These are phyloP conservation scores for Rhizopus stolonifer DNA, from an alignment of 371 early-diverging fungal species.

Conservation along the genomic window DNA sequence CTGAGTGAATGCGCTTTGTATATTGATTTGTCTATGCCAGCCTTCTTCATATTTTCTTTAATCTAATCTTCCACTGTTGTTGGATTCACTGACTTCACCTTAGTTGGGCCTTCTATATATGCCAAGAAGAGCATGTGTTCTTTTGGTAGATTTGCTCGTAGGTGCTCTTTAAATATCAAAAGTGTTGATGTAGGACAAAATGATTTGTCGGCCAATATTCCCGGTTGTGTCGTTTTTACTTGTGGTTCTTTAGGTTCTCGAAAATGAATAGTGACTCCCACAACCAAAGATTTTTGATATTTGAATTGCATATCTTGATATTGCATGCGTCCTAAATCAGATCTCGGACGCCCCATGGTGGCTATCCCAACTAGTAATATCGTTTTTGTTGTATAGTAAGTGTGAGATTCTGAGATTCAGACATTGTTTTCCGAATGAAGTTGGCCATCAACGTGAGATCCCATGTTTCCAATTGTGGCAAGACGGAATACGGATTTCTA, in stretches of 20 bases:
- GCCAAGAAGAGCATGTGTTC: slow-evolving; percentile 1
- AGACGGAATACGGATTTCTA: neutral
- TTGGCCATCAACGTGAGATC: neutral
- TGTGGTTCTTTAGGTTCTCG: slow-evolving; percentile 12
- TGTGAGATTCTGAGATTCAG: neutral
- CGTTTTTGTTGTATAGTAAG: slow-evolving; percentile 8
- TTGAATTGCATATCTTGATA: neutral
- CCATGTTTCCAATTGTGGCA: neutral
- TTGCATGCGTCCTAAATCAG: slow-evolving; percentile 6
- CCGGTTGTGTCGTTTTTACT: neutral
- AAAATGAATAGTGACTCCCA: slow-evolving; percentile 2
- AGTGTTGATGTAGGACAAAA: too few relatives aligned
- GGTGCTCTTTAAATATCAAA: too few relatives aligned
- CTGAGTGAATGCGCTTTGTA: slow-evolving; percentile 4
- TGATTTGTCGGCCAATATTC: too few relatives aligned
- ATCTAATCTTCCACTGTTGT: slow-evolving; percentile 1
- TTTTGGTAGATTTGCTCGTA: neutral
- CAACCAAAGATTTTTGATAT: neutral
- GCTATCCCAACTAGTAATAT: slow-evolving; percentile 8
- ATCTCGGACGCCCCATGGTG: slow-evolving; percentile 14
- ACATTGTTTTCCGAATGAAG: neutral
- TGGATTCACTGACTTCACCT: neutral
- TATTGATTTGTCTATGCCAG: neutral
- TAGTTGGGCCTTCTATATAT: neutral
- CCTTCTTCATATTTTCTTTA: neutral